Conservation (phyloP, 257 asterid genomes). For the Dorcoceras hygrometricum region DNA sequence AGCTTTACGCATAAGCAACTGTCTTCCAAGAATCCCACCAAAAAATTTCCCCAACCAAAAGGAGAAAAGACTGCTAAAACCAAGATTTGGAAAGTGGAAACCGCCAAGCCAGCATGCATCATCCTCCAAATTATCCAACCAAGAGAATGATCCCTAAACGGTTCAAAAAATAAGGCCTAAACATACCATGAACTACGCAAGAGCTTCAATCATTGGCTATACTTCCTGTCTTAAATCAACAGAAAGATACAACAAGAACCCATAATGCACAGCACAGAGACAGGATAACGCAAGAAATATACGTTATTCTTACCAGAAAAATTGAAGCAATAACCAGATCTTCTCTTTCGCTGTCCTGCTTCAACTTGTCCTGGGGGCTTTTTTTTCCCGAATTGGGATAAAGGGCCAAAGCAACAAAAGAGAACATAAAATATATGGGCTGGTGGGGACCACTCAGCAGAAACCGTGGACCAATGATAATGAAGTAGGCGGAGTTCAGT, state of each 20-base stretch:
- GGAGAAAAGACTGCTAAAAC: constrained; percentile 1
- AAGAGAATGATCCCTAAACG: constrained; percentile 11
- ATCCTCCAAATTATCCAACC: constrained; percentile 10
- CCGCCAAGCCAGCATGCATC: constrained; percentile 17
- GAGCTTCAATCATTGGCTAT: constrained; percentile 25
- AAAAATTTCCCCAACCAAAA: constrained; percentile 18
- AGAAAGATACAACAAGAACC: constrained; percentile 12
- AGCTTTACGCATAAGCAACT: constrained; percentile 4
- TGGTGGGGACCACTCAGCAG: constrained; percentile 35
- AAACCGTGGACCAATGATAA: constrained; percentile 45
- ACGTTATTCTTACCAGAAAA: constrained; percentile 19
- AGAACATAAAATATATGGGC: constrained; percentile 23
- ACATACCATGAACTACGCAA: constrained; percentile 19
- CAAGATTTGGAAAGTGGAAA: constrained; percentile 13
- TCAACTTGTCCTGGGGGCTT: not conserved
- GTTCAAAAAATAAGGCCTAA: not conserved
- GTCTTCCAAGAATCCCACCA: constrained; percentile 23
- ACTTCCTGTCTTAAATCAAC: constrained; percentile 21
- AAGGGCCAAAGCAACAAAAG: not conserved
- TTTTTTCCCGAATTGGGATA: constrained; percentile 22
- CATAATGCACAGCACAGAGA: not conserved
- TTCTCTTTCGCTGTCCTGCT: constrained; percentile 10
- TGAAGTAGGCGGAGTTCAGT: constrained; percentile 40
- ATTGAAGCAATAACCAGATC: not conserved
- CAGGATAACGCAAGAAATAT: not conserved